A percentile compares a stretch with the other conserved stretches of the same genome.
Evolutionary conservation across 2,329 filamentous ascomycete genomes (phyloP).

Genomic region (Fusarium goolgardi): DNA sequence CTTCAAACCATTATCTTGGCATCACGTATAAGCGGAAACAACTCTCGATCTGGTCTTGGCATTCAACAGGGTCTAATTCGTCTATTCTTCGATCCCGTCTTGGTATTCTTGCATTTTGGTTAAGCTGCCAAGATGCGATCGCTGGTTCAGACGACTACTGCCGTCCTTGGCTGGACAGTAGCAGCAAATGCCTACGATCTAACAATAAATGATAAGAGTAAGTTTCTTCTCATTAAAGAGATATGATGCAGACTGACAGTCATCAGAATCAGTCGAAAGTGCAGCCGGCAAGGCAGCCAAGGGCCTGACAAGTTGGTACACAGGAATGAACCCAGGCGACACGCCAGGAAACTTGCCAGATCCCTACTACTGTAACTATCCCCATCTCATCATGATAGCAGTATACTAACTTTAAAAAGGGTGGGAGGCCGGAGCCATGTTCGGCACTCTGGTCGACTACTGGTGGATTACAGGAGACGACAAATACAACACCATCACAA

Average conservation of each 20-base stretch:
- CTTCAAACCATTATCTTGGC: slow-evolving; percentile 18
- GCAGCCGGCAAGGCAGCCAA: slow-evolving; percentile 61
- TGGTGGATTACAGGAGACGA: slow-evolving; percentile 76
- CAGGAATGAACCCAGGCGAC: slow-evolving; percentile 69
- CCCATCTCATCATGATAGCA: slow-evolving; percentile 46
- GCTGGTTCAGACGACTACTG: slow-evolving; percentile 29
- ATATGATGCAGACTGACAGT: background rate
- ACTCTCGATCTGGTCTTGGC: slow-evolving; percentile 22
- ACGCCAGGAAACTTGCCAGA: slow-evolving; percentile 67
- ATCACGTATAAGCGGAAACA: slow-evolving; percentile 28
- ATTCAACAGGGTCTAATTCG: slow-evolving; percentile 8
- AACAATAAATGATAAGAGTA: slow-evolving; percentile 42
- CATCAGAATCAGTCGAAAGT: slow-evolving; percentile 61
- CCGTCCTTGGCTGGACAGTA: slow-evolving; percentile 30
- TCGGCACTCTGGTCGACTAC: slow-evolving; percentile 77
- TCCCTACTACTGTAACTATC: slow-evolving; percentile 72
- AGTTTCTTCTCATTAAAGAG: background rate
- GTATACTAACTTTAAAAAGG: slow-evolving; percentile 47
- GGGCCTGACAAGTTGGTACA: slow-evolving; percentile 63
- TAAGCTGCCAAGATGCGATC: slow-evolving; percentile 37
- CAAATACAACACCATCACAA: slow-evolving; percentile 70
- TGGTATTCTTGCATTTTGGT: slow-evolving; percentile 15
- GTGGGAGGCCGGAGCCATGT: slow-evolving; percentile 81
- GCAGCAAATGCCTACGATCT: slow-evolving; percentile 33
- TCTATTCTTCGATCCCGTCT: slow-evolving; percentile 17